Base-by-base conservation (phyloP, 805 yeast genomes). In the Pichia exigua region DNA sequence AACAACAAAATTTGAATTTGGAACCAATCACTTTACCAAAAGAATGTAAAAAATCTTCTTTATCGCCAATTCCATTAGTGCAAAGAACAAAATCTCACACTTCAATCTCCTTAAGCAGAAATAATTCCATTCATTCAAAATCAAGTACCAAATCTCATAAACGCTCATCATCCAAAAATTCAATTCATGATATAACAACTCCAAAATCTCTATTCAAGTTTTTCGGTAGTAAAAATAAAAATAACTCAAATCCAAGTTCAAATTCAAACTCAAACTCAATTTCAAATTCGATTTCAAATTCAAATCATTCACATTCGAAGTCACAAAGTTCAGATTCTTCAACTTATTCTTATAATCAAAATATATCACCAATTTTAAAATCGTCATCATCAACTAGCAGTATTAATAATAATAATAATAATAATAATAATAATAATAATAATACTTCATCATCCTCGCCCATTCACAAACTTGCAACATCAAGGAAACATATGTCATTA, bases 81-180 rank as follows among this genome's bases (percentile, higher is more conserved):
- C 39, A 35, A 35, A 3, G 39, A n/a, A 35, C 39, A 35, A 35
- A 35, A 35, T 35, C 39, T n/a, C 39, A 35, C n/a, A 35, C 17
- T n/a, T 35, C 39, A 17, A 35, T 5, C 8, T 35, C 39, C 8
- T 17, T 35, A 1, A 51, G 54, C 40, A 27, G 54, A 44, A 42
- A 40, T 28, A 48, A 45, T 26, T 44, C 48, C 21, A 35, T 51
- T 30, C 54, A 47, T 40, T 51, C 54, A 15, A 42, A 47, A 2
- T 24, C 47, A 13, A 48, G 54, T 41, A 22, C 83, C 0, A 85
- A 80, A 50, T 73, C 81, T 1, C 66, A 63, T 48, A 61, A 61
- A 43, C 45, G 68, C 21, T 52, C 63, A 7, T 53, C 63, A 35
- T 62, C 69, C 10, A 61, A 57, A 46, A 65, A 64, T 20, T 61